Base-by-base conservation (phyloP, 371 early-diverging fungal genomes). In the Mortierella sp. region DNA sequence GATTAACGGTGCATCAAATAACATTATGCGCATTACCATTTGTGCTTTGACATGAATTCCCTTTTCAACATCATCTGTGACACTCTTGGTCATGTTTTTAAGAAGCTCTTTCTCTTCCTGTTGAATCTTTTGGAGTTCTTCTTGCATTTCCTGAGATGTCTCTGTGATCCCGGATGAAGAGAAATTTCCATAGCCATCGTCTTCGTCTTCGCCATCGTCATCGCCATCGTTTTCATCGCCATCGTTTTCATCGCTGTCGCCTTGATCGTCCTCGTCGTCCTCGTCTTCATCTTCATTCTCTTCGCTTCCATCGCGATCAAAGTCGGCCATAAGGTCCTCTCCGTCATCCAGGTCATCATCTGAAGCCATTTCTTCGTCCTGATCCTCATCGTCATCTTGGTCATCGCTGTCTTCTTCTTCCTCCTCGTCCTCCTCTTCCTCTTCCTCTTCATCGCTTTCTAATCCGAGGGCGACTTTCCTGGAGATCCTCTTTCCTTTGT, bases 21-120 rank as follows among this genome's bases (percentile, higher is more conserved):
- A 36, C n/a, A 16, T 65, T 36, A 10, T 4, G 43, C 10, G 43
- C 43, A 22, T 22, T 78, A 76, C 83, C 70, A 85, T 71, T 75
- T 91, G 94, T 70, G 87, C 91, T 85, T 90, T 94, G 88, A 97
- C 96, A 71, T 97, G 95, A 45, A 88, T 87, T 24, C 98, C 97
- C 74, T 97, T 97, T 76, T 94, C 95, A 32, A 95, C 87, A 76
- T 97, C 97, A 40, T 88, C 86, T 47, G 92, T 88, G 1, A 93
- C 94, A 21, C 92, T 90, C 64, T 76, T 74, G 57, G 73, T 67
- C 69, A 80, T 74, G 64, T 41, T 62, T 52, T 76, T 55, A 32
- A 60, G 63, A n/a, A 75, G 76, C 36, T 85, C 87, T 87, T 91
- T 92, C 83, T 98, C 97, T 71, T 96, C 94, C 53, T 91, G 86